These are phyloP conservation scores for Wallemia ichthyophaga DNA, from an alignment of 1,284 basidiomycete genomes.

Conservation along the genomic window DNA sequence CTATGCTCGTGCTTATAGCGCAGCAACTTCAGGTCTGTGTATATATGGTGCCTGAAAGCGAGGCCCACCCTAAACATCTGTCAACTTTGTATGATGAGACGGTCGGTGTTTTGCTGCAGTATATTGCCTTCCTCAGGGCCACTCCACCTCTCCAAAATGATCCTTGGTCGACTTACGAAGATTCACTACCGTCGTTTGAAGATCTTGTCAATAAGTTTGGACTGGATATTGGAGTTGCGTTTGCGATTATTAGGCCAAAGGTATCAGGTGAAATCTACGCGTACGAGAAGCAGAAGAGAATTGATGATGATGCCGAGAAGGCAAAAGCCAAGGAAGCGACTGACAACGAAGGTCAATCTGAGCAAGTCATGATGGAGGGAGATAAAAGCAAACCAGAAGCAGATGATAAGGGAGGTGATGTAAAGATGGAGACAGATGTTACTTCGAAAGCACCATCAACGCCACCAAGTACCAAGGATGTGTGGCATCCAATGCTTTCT, in stretches of 20 bases:
- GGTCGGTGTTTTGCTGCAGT: slow-evolving; percentile 22
- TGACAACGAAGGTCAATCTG: background rate
- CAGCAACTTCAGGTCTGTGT: slow-evolving; percentile 58
- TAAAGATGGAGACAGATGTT: slow-evolving; percentile 1
- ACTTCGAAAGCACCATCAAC: background rate
- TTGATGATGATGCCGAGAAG: slow-evolving; percentile 1
- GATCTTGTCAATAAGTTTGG: slow-evolving; percentile 43
- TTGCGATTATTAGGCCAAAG: slow-evolving; percentile 66
- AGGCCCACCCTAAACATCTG: slow-evolving; percentile 50
- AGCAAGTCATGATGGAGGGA: background rate
- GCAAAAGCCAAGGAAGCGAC: slow-evolving; percentile 4
- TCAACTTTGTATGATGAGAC: slow-evolving; percentile 62
- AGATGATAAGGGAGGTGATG: background rate
- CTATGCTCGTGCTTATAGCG: slow-evolving; percentile 60
- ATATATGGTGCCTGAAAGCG: slow-evolving; percentile 25
- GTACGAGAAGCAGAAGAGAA: slow-evolving; percentile 3
- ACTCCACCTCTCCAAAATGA: slow-evolving; percentile 15
- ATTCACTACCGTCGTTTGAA: slow-evolving; percentile 27
- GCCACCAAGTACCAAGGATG: slow-evolving; percentile 9
- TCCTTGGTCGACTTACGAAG: slow-evolving; percentile 10
- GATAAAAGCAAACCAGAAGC: background rate
- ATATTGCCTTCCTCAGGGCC: slow-evolving; percentile 19
- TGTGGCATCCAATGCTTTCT: background rate
- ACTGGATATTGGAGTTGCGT: slow-evolving; percentile 50
- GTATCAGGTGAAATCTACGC: slow-evolving; percentile 27